Conservation (phyloP, 1,284 basidiomycete species). For the Volvariella surrecta region DNA sequence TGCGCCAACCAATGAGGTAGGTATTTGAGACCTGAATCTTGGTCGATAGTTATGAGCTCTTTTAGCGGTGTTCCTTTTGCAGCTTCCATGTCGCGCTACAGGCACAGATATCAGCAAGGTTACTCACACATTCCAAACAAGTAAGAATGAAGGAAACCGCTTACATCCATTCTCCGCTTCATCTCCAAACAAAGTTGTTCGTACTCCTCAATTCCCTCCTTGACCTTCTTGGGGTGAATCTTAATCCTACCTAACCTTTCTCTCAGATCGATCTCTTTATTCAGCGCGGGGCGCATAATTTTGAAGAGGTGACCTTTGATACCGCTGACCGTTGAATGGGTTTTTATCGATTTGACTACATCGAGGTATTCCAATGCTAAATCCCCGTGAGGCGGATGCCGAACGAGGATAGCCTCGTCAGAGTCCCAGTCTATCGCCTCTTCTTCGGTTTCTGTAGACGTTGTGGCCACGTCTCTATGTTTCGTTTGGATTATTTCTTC, state of each 20-base stretch:
- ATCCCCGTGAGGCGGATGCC: conserved; percentile 52
- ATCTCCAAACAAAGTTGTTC: conserved; percentile 59
- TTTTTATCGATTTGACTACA: conserved; percentile 69
- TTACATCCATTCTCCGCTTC: conserved; percentile 55
- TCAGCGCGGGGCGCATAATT: conserved; percentile 75
- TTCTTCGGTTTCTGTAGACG: conserved; percentile 5
- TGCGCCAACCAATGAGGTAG: conserved; percentile 84
- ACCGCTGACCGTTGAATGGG: conserved; percentile 66
- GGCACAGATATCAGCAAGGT: conserved; percentile 4
- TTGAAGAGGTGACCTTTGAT: conserved; percentile 95
- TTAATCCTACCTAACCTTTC: conserved; percentile 55
- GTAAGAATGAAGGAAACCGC: conserved; percentile 16
- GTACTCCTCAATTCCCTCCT: conserved; percentile 45
- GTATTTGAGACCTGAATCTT: conserved; percentile 43
- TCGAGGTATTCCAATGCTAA: conserved; percentile 84
- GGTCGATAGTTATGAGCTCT: conserved; percentile 40
- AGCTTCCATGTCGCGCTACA: conserved; percentile 37
- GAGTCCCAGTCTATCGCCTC: conserved; percentile 13
- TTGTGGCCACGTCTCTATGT: too few relatives aligned
- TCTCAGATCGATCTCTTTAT: conserved; percentile 64
- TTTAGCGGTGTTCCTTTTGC: conserved; percentile 27
- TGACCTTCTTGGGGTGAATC: conserved; percentile 25
- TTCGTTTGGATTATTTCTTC: too few relatives aligned
- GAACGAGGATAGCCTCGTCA: conserved; percentile 20
- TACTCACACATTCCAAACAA: background rate